Evolutionary conservation across 805 yeast genomes (phyloP), one percentile per base, ranked within the genome.

Genomic region (Kurtzmaniella cleridarum): DNA sequence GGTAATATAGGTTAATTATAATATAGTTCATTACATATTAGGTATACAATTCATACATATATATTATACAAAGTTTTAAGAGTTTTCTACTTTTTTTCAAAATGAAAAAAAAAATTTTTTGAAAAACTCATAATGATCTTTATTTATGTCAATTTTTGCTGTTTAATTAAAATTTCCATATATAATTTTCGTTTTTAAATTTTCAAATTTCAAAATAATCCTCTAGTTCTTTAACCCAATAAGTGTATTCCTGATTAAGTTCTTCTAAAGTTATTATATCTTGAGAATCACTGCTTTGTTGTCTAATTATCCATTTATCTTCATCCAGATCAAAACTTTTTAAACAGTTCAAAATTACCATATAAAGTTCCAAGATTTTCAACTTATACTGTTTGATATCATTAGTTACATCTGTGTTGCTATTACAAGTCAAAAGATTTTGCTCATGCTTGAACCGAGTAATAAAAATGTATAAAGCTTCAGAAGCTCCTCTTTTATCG

Each of bases 291-390:
- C 45, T 41, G 9, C 34, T 34, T 3, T 45, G 47, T 9, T 46
- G 41, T 30, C 50, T 58, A 9, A 64, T 41, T 13, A 68, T 46
- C 74, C 74, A 68, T 40, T 50, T 46, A 32, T 68, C 74, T 5
- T 60, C 64, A 3, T 56, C 62, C 26, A 46, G 41, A 12, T 53
- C 51, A 38, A 64, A 65, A 20, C 64, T 54, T 34, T 59, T 62
- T 35, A 68, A 53, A 16, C 64, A 54, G 41, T 68, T 68, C 42
- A 67, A 46, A 5, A 68, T 60, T n/a, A 67, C 55, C 55, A 66
- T 58, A 46, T 66, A 68, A 34, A 66, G 53, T 44, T 68, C 74
- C 36, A 68, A 52, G 10, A 67, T 52, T 46, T 68, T 66, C 43
- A 68, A 54, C 36, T 63, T 60, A 41, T 59, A 57, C 35, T 62